phyloP scores from a whole-genome alignment of 2,329 filamentous ascomycete genomes.

The Pyrenophora teres region DNA sequence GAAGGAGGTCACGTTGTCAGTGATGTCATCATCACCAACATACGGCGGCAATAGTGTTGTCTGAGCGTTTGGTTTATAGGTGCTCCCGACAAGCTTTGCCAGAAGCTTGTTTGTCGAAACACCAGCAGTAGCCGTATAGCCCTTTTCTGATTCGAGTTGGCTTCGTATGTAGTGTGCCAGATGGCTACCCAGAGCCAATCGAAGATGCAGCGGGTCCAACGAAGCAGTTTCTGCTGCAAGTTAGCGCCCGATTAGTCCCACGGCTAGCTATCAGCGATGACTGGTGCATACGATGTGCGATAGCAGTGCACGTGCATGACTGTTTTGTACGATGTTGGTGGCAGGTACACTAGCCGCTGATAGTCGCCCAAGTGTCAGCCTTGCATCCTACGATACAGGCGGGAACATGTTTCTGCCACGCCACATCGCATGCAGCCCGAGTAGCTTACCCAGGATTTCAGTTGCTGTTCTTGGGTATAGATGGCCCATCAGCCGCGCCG shows the following conservation, averaged over 20 bases:
- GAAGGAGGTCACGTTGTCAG: constrained; percentile 66
- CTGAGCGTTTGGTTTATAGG: constrained; percentile 86
- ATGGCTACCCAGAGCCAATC: constrained; percentile 79
- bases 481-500: constrained; percentile 68
- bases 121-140: constrained; percentile 86
- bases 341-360: constrained; percentile 3
- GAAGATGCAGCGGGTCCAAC: constrained; percentile 54
- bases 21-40: constrained; percentile 32
- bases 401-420: constrained; percentile 7
- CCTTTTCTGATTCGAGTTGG: constrained; percentile 73
- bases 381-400: neutral
- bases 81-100: constrained; percentile 80
- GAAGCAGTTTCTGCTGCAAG: constrained; percentile 18
- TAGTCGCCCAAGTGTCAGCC: constrained; percentile 9
- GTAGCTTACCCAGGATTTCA: constrained; percentile 29
- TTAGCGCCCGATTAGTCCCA: constrained; percentile 17
- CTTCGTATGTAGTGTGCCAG: constrained; percentile 74
- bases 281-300: constrained; percentile 4
- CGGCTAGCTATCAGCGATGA: neutral
- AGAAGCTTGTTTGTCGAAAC: constrained; percentile 86
- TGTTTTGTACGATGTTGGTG: neutral
- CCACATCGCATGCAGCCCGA: constrained; percentile 7
- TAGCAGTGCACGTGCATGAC: neutral
- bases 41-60: constrained; percentile 78
- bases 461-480: constrained; percentile 54